phyloP scores from a whole-genome alignment of 176 grass and related monocot genomes.

The Aegilops umbellulata region DNA sequence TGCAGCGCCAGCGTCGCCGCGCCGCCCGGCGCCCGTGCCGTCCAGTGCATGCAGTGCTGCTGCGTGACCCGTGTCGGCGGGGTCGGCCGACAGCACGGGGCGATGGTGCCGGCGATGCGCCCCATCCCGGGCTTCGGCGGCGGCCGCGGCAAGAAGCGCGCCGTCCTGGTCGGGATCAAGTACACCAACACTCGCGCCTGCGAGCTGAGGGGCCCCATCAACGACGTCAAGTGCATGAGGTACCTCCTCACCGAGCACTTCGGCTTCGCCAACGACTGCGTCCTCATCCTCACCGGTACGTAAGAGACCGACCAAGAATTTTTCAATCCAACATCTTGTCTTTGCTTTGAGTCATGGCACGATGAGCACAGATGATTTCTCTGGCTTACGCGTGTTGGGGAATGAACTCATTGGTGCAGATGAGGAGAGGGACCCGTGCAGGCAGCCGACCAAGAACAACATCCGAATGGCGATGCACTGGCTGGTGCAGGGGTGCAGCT shows the following conservation, averaged over 20 bases:
- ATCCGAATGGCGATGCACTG: conserved; percentile 76
- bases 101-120: neutral
- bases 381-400: too few species aligned
- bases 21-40: conserved; percentile 21
- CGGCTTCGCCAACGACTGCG: conserved; percentile 50
- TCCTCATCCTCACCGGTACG: conserved; percentile 56
- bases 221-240: conserved; percentile 73
- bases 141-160: conserved; percentile 61
- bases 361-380: too few species aligned
- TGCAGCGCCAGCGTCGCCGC: conserved; percentile 23
- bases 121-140: conserved; percentile 23
- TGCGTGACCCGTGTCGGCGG: conserved; percentile 31
- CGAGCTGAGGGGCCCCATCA: conserved; percentile 59
- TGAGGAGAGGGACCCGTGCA: conserved; percentile 47
- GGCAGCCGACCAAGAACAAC: conserved; percentile 76
- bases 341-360: too few species aligned
- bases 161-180: conserved; percentile 69
- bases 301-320: too few species aligned
- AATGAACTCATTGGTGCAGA: conserved; percentile 18
- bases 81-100: neutral
- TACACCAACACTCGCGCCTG: conserved; percentile 29
- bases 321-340: neutral
- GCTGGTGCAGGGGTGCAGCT: conserved; percentile 71
- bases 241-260: conserved; percentile 56
- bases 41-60: conserved; percentile 55